A percentile compares a stretch with the other conserved stretches of the same genome.
phyloP scores from a whole-genome alignment of 2,329 filamentous ascomycete genomes.

The Scortechinia acanthostroma region DNA sequence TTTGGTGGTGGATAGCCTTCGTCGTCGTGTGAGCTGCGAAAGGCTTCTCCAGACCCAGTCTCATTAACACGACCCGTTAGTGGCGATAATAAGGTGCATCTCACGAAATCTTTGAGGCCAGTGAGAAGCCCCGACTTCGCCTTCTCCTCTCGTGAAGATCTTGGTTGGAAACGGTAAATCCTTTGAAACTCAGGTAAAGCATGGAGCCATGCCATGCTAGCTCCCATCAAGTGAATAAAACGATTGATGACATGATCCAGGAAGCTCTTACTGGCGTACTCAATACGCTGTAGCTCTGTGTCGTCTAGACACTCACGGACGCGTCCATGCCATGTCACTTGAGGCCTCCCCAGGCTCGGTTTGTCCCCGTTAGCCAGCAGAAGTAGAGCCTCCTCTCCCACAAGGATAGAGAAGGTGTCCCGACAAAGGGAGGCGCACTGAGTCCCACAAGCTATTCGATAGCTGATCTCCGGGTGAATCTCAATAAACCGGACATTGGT shows the following conservation, averaged over 20 bases:
- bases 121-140: too few relatives aligned
- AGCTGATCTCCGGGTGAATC: background rate
- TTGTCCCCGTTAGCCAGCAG: too few relatives aligned
- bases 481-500: background rate
- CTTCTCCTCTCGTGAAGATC: too few relatives aligned
- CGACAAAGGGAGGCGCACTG: background rate
- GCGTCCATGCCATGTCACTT: background rate
- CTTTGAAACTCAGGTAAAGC: too few relatives aligned
- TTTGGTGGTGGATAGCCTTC: too few relatives aligned
- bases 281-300: background rate
- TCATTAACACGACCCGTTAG: too few relatives aligned
- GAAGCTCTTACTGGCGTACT: background rate
- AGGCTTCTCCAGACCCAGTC: too few relatives aligned
- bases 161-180: too few relatives aligned
- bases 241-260: background rate
- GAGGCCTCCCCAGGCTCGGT: too few relatives aligned
- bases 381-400: background rate
- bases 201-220: background rate
- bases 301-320: background rate
- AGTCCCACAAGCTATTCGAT: background rate
- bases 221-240: background rate
- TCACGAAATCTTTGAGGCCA: too few relatives aligned
- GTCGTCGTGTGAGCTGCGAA: too few relatives aligned
- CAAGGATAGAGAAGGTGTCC: background rate
- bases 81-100: too few relatives aligned